Percentiles rank a stretch among this genome's conserved stretches.
These are phyloP conservation scores for Picochlorum costavermella DNA, from an alignment of 139 green algal species.

Conservation along the genomic window DNA sequence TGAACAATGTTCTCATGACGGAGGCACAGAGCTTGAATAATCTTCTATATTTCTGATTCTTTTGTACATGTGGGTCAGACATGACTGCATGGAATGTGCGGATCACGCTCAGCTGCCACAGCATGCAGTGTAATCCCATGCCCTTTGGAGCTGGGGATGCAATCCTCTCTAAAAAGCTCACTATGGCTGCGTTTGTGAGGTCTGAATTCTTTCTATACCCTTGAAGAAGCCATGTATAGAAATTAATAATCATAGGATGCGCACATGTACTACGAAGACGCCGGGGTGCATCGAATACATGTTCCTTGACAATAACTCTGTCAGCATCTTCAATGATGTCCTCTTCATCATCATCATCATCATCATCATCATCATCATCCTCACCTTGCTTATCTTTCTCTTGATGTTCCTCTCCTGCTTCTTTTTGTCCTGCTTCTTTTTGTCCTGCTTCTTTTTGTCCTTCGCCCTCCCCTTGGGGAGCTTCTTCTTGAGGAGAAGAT, in stretches of 20 bases:
- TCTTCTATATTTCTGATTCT: background rate
- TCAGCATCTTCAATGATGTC: background rate
- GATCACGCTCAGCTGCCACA: slow-evolving; percentile 72
- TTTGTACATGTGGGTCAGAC: slow-evolving; percentile 37
- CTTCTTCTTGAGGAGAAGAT: background rate
- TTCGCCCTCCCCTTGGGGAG: background rate
- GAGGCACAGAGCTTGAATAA: slow-evolving; percentile 22
- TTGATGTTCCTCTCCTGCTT: background rate
- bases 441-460: slow-evolving; percentile 1
- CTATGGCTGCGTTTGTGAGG: slow-evolving; percentile 46
- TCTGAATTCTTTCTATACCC: slow-evolving; percentile 39
- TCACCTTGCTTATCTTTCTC: background rate
- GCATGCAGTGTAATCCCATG: slow-evolving; percentile 67
- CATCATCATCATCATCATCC: background rate
- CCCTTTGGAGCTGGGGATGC: slow-evolving; percentile 19
- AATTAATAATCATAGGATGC: slow-evolving; percentile 54
- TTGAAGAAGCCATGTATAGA: slow-evolving; percentile 54
- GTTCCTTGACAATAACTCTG: background rate
- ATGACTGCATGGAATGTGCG: slow-evolving; percentile 62
- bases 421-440: too few relatives aligned
- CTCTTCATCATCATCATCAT: background rate
- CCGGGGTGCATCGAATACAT: background rate
- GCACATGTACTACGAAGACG: slow-evolving; percentile 43
- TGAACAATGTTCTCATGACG: slow-evolving; percentile 46
- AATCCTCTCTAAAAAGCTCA: slow-evolving; percentile 52